These are phyloP conservation scores for Copromyces sp. DNA, from an alignment of 495 filamentous ascomycete species.

Conservation along the genomic window DNA sequence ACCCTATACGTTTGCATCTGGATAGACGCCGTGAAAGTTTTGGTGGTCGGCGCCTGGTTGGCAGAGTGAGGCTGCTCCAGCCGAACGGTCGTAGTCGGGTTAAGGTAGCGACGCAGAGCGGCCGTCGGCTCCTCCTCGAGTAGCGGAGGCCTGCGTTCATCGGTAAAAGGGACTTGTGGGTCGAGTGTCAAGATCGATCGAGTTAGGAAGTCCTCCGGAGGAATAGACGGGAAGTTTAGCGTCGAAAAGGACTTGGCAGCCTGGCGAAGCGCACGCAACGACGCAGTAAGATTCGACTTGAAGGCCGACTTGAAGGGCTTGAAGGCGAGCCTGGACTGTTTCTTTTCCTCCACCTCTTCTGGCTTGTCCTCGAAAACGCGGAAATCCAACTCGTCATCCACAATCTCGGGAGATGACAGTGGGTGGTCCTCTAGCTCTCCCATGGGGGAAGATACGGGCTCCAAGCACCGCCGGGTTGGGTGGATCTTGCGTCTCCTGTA, in stretches of 20 bases:
- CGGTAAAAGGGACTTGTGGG: slow-evolving; percentile 63
- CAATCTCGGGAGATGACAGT: slow-evolving; percentile 27
- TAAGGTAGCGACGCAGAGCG: slow-evolving; percentile 84
- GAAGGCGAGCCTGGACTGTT: slow-evolving; percentile 20
- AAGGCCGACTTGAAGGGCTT: slow-evolving; percentile 48
- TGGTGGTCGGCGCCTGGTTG: slow-evolving; percentile 17
- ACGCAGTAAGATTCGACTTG: slow-evolving; percentile 92
- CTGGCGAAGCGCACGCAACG: slow-evolving; percentile 72
- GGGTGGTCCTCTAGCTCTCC: slow-evolving; percentile 35
- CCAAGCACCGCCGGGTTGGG: slow-evolving; percentile 32
- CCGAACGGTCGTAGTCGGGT: slow-evolving; percentile 61
- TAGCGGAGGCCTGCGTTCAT: slow-evolving; percentile 77
- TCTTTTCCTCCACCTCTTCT: slow-evolving; percentile 23
- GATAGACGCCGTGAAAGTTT: slow-evolving; percentile 60
- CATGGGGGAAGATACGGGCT: slow-evolving; percentile 34
- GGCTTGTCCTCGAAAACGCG: slow-evolving; percentile 28
- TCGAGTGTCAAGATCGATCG: slow-evolving; percentile 72
- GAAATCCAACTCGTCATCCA: slow-evolving; percentile 35
- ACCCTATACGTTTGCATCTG: slow-evolving; percentile 78
- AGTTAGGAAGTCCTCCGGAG: slow-evolving; percentile 82
- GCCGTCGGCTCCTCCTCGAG: slow-evolving; percentile 68
- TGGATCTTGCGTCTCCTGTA: slow-evolving; percentile 22
- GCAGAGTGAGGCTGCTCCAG: slow-evolving; percentile 44
- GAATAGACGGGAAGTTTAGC: slow-evolving; percentile 61
- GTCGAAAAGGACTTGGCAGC: slow-evolving; percentile 77